These are phyloP conservation scores for Hordeum marinum DNA, from an alignment of 176 grass and related monocot genomes.

Conservation along the genomic window DNA sequence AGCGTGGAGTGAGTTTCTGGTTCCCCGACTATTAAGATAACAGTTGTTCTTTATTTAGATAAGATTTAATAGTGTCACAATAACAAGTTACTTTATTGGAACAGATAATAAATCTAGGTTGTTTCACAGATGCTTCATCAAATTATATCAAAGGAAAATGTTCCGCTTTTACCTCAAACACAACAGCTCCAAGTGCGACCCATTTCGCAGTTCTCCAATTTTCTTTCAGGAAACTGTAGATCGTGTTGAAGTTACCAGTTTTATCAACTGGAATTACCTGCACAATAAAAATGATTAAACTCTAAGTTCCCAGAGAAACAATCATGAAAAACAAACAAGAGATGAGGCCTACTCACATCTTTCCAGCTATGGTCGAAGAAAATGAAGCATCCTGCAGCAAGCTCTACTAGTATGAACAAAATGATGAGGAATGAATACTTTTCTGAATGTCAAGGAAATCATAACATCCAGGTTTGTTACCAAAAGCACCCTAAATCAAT, in stretches of 20 bases:
- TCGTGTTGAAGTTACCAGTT: conserved; percentile 82
- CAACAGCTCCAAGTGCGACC: conserved; percentile 74
- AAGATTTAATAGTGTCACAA: background rate
- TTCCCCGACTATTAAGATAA: background rate
- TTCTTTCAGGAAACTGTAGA: conserved; percentile 68
- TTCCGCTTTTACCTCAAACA: conserved; percentile 63
- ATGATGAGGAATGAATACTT: conserved; percentile 85
- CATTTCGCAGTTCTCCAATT: conserved; percentile 83
- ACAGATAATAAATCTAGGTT: background rate
- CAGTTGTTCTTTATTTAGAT: background rate
- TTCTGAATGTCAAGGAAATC: conserved; percentile 52
- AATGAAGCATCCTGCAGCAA: conserved; percentile 67
- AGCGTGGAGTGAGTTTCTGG: background rate
- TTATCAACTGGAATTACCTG: conserved; percentile 73
- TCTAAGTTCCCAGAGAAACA: background rate
- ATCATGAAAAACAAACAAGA: conserved; percentile 11
- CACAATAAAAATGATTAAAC: conserved; percentile 18
- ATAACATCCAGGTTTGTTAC: conserved; percentile 27
- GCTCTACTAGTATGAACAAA: conserved; percentile 84
- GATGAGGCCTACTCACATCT: conserved; percentile 29
- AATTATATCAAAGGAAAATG: conserved; percentile 6
- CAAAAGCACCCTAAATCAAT: background rate
- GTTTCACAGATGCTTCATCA: background rate
- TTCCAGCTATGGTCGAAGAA: conserved; percentile 88
- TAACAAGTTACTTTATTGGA: background rate